Percentiles rank a stretch among this genome's conserved stretches.
Conservation (phyloP, 768 basidiomycete species). For the Kwoniella heveanensis region DNA sequence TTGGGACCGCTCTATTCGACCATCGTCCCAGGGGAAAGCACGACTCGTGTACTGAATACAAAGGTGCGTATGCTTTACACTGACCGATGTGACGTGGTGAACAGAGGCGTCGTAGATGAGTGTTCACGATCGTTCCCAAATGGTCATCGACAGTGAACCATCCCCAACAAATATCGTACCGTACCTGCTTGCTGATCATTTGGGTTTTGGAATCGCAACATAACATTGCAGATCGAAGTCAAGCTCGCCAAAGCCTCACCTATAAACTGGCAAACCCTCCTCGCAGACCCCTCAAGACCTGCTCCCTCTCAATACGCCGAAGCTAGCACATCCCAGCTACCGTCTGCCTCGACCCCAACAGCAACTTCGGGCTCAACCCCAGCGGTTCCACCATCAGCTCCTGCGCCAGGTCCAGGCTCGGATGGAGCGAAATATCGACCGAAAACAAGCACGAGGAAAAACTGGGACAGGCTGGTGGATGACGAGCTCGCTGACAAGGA, state of each 20-base stretch:
- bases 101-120: too few relatives aligned
- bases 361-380: constrained; percentile 43
- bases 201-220: too few relatives aligned
- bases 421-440: constrained; percentile 25
- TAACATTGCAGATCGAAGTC: constrained; percentile 65
- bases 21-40: constrained; percentile 68
- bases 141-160: too few relatives aligned
- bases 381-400: not conserved
- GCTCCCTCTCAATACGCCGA: not conserved
- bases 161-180: not conserved
- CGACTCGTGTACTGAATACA: constrained; percentile 73
- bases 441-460: constrained; percentile 63
- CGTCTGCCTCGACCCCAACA: constrained; percentile 2
- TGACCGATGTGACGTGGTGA: too few relatives aligned
- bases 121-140: too few relatives aligned
- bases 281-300: constrained; percentile 5
- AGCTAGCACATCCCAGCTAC: not conserved
- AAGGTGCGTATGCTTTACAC: constrained; percentile 61
- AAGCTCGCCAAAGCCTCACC: constrained; percentile 68
- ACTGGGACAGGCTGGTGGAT: constrained; percentile 82
- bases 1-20: constrained; percentile 81
- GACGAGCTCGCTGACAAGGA: constrained; percentile 73
- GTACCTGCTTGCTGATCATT: too few relatives aligned
- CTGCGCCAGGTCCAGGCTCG: too few relatives aligned
- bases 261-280: constrained; percentile 65